These are phyloP conservation scores for Colletotrichum sp. DNA, from an alignment of 2,329 filamentous ascomycete genomes.

Conservation along the genomic window DNA sequence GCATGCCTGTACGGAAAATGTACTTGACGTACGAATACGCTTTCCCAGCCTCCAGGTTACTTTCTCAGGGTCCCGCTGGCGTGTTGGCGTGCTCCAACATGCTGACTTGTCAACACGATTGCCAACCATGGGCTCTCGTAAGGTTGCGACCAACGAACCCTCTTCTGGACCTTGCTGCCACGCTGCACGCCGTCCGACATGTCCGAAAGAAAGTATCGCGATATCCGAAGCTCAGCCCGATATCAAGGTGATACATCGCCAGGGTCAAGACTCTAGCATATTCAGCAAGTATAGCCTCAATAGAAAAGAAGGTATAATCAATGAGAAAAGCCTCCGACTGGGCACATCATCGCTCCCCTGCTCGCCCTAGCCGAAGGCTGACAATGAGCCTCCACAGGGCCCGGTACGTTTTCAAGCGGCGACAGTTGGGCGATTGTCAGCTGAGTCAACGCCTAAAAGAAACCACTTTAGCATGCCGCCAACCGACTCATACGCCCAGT, in stretches of 20 bases:
- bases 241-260: neutral
- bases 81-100: neutral
- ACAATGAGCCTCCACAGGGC: neutral
- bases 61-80: neutral
- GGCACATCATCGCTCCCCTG: neutral
- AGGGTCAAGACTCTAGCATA: neutral
- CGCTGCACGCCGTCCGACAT: neutral
- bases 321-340: neutral
- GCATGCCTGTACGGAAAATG: neutral
- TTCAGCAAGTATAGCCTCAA: neutral
- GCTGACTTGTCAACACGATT: neutral
- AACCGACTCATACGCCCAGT: neutral
- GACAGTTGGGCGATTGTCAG: neutral
- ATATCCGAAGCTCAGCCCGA: neutral
- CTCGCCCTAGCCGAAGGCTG: neutral
- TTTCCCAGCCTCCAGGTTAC: neutral
- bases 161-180: neutral
- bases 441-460: neutral
- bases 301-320: neutral
- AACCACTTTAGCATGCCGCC: neutral
- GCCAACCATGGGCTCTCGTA: neutral
- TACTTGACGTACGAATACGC: neutral
- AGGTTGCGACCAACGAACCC: neutral
- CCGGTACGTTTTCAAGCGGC: neutral
- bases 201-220: neutral